phyloP scores from a whole-genome alignment of 805 yeast species.

The Ogataea zsoltii region DNA sequence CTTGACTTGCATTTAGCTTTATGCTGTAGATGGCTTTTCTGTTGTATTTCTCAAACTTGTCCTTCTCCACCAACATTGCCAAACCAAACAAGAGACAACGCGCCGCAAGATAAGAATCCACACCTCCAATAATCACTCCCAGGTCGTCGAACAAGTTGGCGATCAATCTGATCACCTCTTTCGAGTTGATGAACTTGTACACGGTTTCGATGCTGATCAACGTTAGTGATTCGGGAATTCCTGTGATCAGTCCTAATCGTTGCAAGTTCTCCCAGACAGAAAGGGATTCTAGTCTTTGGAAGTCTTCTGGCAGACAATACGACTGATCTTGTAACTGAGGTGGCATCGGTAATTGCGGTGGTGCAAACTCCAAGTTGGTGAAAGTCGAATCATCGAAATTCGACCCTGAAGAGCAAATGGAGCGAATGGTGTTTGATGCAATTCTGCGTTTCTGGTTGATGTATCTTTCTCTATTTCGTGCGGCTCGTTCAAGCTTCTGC shows the following conservation, averaged over 20 bases:
- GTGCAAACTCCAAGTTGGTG: not conserved
- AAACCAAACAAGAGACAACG: constrained; percentile 20
- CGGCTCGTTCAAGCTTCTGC: constrained; percentile 18
- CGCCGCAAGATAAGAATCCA: constrained; percentile 12
- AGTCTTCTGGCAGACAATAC: constrained; percentile 6
- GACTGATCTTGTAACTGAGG: not conserved
- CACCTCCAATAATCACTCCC: constrained; percentile 2
- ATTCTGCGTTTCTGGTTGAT: constrained; percentile 19
- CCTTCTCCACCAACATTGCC: constrained; percentile 17
- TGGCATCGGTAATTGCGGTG: constrained; percentile 1
- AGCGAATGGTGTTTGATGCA: constrained; percentile 19
- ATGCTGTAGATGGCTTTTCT: constrained; percentile 18
- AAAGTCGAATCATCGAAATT: not conserved
- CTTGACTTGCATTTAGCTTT: constrained; percentile 9
- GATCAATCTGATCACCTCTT: constrained; percentile 10
- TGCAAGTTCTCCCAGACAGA: constrained; percentile 15
- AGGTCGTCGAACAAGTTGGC: constrained; percentile 11
- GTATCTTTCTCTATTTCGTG: constrained; percentile 17
- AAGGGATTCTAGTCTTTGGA: constrained; percentile 1
- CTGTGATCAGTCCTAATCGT: constrained; percentile 10
- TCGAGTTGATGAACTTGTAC: constrained; percentile 17
- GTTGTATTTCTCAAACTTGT: constrained; percentile 16
- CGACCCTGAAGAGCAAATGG: constrained; percentile 14
- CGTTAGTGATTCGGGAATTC: constrained; percentile 13
- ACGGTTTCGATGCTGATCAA: constrained; percentile 11